These are phyloP conservation scores for Aspergillus saccharolyticus DNA, from an alignment of 495 filamentous ascomycete species.

Conservation along the genomic window DNA sequence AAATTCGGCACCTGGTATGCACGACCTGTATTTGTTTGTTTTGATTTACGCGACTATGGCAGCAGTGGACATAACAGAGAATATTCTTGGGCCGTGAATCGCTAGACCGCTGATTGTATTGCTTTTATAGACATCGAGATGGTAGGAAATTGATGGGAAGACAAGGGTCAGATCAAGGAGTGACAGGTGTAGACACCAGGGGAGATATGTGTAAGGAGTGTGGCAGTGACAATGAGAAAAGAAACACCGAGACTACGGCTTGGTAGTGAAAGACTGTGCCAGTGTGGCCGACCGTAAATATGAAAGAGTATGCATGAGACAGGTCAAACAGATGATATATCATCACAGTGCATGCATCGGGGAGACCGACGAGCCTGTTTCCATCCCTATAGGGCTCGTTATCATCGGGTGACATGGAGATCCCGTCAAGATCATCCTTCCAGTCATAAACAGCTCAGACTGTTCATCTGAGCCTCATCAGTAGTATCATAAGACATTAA, in stretches of 20 bases:
- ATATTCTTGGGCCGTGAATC: neutral
- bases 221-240: neutral
- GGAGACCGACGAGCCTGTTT: neutral
- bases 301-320: neutral
- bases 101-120: neutral
- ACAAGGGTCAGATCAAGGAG: neutral
- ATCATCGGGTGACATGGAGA: neutral
- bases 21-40: neutral
- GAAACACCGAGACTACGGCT: neutral
- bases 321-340: neutral
- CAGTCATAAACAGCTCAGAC: constrained; percentile 3
- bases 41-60: neutral
- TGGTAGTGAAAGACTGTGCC: neutral
- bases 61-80: neutral
- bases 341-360: neutral
- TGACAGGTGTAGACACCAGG: neutral
- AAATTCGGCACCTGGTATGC: neutral
- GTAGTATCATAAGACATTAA: constrained; percentile 20
- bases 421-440: neutral
- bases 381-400: neutral
- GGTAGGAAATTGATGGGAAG: neutral
- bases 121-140: neutral
- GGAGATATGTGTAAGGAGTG: neutral
- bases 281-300: neutral
- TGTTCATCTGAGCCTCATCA: constrained; percentile 1